Evolutionary conservation across 2,329 filamentous ascomycete genomes (phyloP), one percentile per base, ranked within the genome.

Genomic region (Verticillium nubilum): DNA sequence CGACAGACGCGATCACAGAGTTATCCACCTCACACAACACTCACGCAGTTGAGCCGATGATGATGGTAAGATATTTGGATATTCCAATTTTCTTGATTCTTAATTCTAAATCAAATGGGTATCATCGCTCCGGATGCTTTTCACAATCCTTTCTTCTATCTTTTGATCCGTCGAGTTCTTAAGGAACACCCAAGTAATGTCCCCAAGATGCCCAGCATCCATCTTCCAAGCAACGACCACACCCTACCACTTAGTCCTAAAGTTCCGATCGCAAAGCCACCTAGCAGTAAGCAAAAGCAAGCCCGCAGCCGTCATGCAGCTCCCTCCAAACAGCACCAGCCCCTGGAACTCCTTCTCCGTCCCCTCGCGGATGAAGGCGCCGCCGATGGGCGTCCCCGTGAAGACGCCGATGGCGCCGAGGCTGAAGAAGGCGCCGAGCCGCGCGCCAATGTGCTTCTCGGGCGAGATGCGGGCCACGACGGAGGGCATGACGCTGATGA

Each of bases 371-470:
- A 59, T 52, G 29, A 59, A 59, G 37, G 58, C 58, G 17, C 58
- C 58, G 25, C 58, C 58, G 42, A 59, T 59, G 53, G 58, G 58
- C 53, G 58, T 59, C 15, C 58, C 58, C 12, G 58, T 59, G 37
- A 59, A 59, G 19, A 59, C 58, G 25, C 58, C 58, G 25, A 59
- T 56, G 23, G 58, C 42, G 35, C 58, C 54, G 53, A 55, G 54
- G 42, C 54, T 59, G 23, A 55, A 59, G 26, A 59, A 59, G 15
- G 58, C 58, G 7, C 58, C 58, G n/a, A 59, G 58, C 1, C 58
- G 53, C 17, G 58, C 58, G 15, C 58, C 58, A 19, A 59, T 50
- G 37, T 56, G 54, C 28, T 59, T 55, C 5, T 53, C 29, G 7
- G 58, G 58, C 6, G 58, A 59, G 19, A 59, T 42, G 15, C 37